Conservation (phyloP, 192 early-diverging fungal genomes). For the Backusella psychrophila region DNA sequence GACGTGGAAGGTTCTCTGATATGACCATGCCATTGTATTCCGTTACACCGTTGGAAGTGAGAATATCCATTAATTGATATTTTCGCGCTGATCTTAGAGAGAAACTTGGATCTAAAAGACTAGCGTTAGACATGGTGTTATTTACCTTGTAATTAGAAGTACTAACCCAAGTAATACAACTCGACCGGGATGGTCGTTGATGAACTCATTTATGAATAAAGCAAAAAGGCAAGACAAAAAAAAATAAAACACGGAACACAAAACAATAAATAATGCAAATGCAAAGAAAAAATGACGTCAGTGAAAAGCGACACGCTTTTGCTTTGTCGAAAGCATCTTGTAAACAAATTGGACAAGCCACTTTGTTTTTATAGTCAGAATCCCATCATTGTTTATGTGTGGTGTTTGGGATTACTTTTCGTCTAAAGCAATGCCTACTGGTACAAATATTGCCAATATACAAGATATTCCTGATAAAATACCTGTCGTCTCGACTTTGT, state of each 20-base stretch:
- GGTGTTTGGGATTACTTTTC: too few species aligned
- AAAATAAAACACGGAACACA: neutral
- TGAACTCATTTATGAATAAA: neutral
- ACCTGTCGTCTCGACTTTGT: too few species aligned
- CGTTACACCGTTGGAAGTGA: neutral
- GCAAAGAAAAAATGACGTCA: neutral
- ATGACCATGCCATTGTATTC: neutral
- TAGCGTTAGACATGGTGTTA: neutral
- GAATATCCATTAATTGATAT: neutral
- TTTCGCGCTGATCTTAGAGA: neutral
- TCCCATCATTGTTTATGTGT: neutral
- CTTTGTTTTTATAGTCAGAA: neutral
- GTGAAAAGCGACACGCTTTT: neutral
- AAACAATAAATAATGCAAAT: neutral
- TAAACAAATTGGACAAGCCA: neutral
- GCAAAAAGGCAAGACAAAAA: neutral
- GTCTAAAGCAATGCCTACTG: too few species aligned
- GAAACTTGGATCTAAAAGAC: neutral
- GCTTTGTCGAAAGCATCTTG: neutral
- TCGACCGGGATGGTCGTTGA: neutral
- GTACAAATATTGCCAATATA: too few species aligned
- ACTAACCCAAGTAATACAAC: conserved; percentile 3
- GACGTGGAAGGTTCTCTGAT: neutral
- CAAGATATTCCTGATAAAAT: too few species aligned
- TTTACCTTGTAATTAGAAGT: neutral